These are phyloP conservation scores for Cotoneaster glaucophyllus DNA, from an alignment of 306 rosid genomes.

Conservation along the genomic window DNA sequence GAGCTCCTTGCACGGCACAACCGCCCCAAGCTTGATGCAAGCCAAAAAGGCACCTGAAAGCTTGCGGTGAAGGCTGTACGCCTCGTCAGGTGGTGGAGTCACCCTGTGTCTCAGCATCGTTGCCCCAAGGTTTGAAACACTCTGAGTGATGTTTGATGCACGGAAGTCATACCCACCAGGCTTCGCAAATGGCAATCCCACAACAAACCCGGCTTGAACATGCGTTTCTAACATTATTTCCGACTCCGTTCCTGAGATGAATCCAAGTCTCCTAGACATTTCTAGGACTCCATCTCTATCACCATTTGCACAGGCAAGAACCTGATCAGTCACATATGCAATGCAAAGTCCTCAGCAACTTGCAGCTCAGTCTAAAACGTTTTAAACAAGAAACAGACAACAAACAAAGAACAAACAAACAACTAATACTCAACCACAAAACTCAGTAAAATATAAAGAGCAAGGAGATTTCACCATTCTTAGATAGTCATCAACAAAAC, in stretches of 20 bases:
- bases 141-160: slow-evolving; percentile 58
- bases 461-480: slow-evolving; percentile 61
- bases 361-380: neutral
- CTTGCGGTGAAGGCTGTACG: slow-evolving; percentile 91
- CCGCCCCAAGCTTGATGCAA: slow-evolving; percentile 83
- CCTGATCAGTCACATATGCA: slow-evolving; percentile 42
- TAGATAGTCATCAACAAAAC: slow-evolving; percentile 80
- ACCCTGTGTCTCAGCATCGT: slow-evolving; percentile 92
- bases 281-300: slow-evolving; percentile 66
- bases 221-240: slow-evolving; percentile 91
- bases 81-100: slow-evolving; percentile 95
- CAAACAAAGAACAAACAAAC: neutral
- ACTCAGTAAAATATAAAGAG: neutral
- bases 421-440: neutral
- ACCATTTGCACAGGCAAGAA: slow-evolving; percentile 73
- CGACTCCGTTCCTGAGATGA: slow-evolving; percentile 77
- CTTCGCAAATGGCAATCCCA: slow-evolving; percentile 80
- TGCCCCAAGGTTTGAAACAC: slow-evolving; percentile 74
- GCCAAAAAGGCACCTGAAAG: slow-evolving; percentile 91
- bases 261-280: slow-evolving; percentile 91
- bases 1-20: slow-evolving; percentile 81
- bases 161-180: slow-evolving; percentile 65
- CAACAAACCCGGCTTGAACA: slow-evolving; percentile 90
- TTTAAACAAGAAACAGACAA: neutral
- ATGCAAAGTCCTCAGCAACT: neutral